Conservation (phyloP, 1,284 basidiomycete genomes). For the Farysia itapuensis region DNA sequence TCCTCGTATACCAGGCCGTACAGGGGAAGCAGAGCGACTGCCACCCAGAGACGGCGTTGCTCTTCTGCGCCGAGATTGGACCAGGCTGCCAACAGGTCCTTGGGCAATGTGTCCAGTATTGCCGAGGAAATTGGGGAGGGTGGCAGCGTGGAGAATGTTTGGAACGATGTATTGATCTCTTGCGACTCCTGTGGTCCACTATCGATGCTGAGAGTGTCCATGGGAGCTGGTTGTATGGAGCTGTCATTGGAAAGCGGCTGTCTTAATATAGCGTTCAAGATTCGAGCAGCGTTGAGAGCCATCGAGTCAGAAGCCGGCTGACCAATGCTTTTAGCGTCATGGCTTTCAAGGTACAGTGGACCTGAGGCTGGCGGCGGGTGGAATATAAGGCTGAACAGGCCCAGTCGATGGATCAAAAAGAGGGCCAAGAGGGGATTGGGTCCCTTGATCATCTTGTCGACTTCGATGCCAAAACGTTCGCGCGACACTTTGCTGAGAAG, state of each 20-base stretch:
- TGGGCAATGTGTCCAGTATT: conserved; percentile 14
- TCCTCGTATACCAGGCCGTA: conserved; percentile 30
- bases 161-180: conserved; percentile 1
- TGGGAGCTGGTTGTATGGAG: conserved; percentile 10
- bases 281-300: conserved; percentile 29
- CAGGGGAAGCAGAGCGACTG: conserved; percentile 35
- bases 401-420: conserved; percentile 39
- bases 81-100: conserved; percentile 20
- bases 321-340: background rate
- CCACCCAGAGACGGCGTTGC: conserved; percentile 39
- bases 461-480: conserved; percentile 59
- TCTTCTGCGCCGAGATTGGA: conserved; percentile 18
- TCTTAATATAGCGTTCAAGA: conserved; percentile 25
- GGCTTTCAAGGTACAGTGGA: conserved; percentile 2
- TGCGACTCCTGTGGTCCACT: conserved; percentile 1
- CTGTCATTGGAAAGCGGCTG: conserved; percentile 5
- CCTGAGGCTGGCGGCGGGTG: conserved; percentile 30
- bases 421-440: conserved; percentile 49
- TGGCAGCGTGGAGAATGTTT: conserved; percentile 18
- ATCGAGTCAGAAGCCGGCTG: conserved; percentile 9
- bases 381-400: conserved; percentile 51
- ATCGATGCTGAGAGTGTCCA: conserved; percentile 17
- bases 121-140: conserved; percentile 9
- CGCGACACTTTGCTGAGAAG: conserved; percentile 54
- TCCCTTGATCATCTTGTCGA: conserved; percentile 59